A percentile compares a stretch with the other conserved stretches of the same genome.
These are phyloP conservation scores for Eucalyptus regnans DNA, from an alignment of 345 rosid genomes.

Conservation along the genomic window DNA sequence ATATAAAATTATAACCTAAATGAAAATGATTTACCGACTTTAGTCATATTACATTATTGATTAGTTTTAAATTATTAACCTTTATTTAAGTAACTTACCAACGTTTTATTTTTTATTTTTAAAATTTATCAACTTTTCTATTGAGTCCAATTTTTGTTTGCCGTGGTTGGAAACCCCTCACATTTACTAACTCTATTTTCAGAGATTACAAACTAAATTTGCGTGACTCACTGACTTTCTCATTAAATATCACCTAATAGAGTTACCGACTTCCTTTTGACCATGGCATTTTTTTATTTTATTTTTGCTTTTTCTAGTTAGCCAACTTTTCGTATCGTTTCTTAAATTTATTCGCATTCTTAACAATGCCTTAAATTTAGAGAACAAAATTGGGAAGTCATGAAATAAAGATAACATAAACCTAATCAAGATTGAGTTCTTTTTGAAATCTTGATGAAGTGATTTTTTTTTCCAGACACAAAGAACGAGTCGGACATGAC, in stretches of 20 bases:
- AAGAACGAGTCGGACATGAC: neutral
- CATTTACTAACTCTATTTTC: neutral
- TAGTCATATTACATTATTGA: neutral
- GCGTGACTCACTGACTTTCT: neutral
- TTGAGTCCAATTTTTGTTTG: neutral
- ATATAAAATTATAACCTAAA: neutral
- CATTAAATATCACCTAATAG: neutral
- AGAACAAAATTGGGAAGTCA: neutral
- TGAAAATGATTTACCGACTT: neutral
- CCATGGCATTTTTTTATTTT: neutral
- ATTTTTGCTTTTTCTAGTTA: neutral
- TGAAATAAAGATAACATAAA: neutral
- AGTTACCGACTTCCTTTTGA: neutral
- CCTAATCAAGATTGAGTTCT: neutral
- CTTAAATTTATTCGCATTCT: neutral
- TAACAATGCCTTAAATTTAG: neutral
- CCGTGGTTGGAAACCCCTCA: neutral
- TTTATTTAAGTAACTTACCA: neutral
- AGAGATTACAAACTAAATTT: neutral
- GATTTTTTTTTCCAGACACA: neutral
- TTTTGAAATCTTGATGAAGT: neutral
- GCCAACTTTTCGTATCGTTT: neutral
- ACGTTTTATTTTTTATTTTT: neutral
- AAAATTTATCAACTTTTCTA: neutral
- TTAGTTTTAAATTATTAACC: neutral